Evolutionary conservation across 1,284 basidiomycete genomes (phyloP), one percentile per base, ranked within the genome.

Genomic region (Rhodotorula mucilaginosa): DNA sequence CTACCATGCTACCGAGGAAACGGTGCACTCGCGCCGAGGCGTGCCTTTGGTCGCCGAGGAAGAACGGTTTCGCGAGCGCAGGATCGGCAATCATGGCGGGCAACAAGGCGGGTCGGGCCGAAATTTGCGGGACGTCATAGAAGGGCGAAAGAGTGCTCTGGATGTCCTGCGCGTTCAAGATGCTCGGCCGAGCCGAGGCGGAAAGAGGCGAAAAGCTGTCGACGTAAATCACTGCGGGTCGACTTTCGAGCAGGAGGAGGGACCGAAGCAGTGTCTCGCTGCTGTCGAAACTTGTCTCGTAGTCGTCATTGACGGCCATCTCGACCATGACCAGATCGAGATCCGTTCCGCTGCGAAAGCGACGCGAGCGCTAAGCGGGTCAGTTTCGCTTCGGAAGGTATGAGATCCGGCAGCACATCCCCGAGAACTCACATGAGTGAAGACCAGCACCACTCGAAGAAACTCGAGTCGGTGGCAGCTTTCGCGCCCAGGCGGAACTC

Each of bases 241-340:
- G n/a, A 18, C 19, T 46, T 16, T 56, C 60, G 47, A 69, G 62
- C 8, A 52, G 47, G 6, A 65, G 54, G 7, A 70, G 44, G 6
- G 64, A 64, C 7, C 68, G 58, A 18, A 70, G 39, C 21, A 66
- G 64, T 39, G 57, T 59, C 46, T 65, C 64, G 31, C 51, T 23
- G 26, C 31, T 26, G 39, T 34, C 51, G 34, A 69, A 39, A 23
- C 60, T 34, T 1, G 49, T 59, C 3, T 16, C 3, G 49, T 46
- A 60, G 12, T 64, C 67, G 64, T 70, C 68, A 59, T 70, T 70
- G n/a, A 88, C 87, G 0, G 94, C 93, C 46, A 70, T 47, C 59
- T 70, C 68, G 54, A 70, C 29, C 19, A 66, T 29, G 31, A 70
- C 54, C 15, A 70, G 68, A 29, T 66, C 67, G n/a, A 64, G 19